Percentiles rank a stretch among this genome's conserved stretches.
These are phyloP conservation scores for Oryza australiensis DNA, from an alignment of 176 grass and related monocot species.

Conservation along the genomic window DNA sequence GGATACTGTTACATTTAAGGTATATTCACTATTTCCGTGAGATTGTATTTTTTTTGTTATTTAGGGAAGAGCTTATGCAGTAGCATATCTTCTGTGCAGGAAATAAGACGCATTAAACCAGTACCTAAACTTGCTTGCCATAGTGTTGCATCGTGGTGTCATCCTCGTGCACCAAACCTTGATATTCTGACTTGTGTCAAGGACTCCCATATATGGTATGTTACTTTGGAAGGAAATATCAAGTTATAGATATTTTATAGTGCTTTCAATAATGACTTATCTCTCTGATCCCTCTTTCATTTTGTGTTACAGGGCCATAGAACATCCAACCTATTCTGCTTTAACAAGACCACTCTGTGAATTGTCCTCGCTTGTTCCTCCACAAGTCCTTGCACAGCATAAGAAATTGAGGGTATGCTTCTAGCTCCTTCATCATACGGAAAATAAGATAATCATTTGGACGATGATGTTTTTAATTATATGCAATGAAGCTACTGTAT, in stretches of 20 bases:
- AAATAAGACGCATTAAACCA: conserved; percentile 98
- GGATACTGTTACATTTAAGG: conserved; percentile 99
- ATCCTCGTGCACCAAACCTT: conserved; percentile 96
- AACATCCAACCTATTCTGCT: conserved; percentile 98
- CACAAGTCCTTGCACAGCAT: conserved; percentile 75
- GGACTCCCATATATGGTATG: conserved; percentile 99
- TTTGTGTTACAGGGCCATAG: conserved; percentile 86
- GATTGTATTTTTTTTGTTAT: conserved; percentile 11
- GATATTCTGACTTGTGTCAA: conserved; percentile 99
- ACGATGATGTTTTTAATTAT: neutral
- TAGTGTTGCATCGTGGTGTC: conserved; percentile 99
- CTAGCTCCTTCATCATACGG: conserved; percentile 13
- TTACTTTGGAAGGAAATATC: conserved; percentile 16
- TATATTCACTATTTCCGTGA: conserved; percentile 36
- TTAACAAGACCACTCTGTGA: conserved; percentile 93
- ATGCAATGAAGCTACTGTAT: conserved; percentile 3
- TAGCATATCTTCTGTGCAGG: conserved; percentile 48
- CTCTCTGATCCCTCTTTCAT: conserved; percentile 11
- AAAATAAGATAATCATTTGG: conserved; percentile 13
- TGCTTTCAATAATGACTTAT: conserved; percentile 21
- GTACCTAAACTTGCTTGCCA: conserved; percentile 97
- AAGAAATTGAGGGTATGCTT: conserved; percentile 93
- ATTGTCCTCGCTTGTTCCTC: conserved; percentile 95
- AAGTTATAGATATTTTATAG: conserved; percentile 19
- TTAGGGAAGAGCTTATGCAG: conserved; percentile 19